Evolutionary conservation across 2,329 filamentous ascomycete genomes (phyloP), one percentile per base, ranked within the genome.

Genomic region (Curvularia eragrostidis): DNA sequence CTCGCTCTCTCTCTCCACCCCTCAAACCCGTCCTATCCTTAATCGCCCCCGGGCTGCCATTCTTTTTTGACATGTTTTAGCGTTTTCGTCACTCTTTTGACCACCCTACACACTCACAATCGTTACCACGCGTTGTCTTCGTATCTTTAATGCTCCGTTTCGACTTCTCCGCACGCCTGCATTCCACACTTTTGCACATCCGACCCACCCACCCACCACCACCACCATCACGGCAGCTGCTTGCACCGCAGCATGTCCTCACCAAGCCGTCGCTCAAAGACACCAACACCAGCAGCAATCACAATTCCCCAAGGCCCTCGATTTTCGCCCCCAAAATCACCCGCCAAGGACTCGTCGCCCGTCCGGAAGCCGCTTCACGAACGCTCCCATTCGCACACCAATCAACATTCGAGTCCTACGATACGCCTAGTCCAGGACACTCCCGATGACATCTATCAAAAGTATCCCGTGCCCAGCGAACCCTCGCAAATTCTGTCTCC

Each of bases 371-470:
- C 76, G 51, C 73, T 78, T 32, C 76, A 77, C 62, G 73, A 79
- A 47, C 71, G 73, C 42, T 77, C 76, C 28, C 69, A 74, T 49
- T 75, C 74, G 49, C 72, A 74, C 34, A 64, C 70, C 63, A 79
- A 77, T 65, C 71, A 73, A 39, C 65, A 67, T 54, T 63, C 72
- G n/a, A 69, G 71, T 43, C 73, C 77, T 21, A 78, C 75, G 32
- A 79, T 78, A 44, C 76, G 77, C 64, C 71, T 79, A 57, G 75
- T 79, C 38, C 68, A 76, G 30, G 74, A 78, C 52, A 65, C 73
- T 48, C 71, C 66, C 18, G 61, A 71, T 36, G 63, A 74, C 34
- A 64, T 73, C 59, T 78, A 78, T 67, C 69, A 71, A 48, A 79
- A 78, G 67, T 73, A 69, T 52, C 76, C 76, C 52, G 74, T 77